A percentile compares a stretch with the other conserved stretches of the same genome.
These are phyloP conservation scores for Pholiota adiposa DNA, from an alignment of 1,284 basidiomycete genomes.

Conservation along the genomic window DNA sequence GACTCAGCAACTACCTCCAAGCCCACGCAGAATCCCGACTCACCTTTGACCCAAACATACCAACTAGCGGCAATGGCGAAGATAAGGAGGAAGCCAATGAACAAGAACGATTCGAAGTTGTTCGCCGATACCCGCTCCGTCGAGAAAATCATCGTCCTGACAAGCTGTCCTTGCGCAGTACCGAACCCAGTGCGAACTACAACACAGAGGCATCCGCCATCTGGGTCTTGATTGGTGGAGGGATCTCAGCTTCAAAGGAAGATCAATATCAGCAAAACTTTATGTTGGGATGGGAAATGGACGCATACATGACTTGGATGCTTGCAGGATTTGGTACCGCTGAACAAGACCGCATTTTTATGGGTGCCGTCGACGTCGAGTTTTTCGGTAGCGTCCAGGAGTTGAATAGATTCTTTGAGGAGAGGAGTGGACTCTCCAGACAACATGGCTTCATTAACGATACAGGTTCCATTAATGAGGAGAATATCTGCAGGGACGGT, in stretches of 20 bases:
- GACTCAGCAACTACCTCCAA: conserved; percentile 1
- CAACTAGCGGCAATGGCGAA: conserved; percentile 95
- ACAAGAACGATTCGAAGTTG: conserved; percentile 91
- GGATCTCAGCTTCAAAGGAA: conserved; percentile 38
- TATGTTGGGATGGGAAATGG: background rate
- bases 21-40: conserved; percentile 19
- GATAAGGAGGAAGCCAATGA: conserved; percentile 94
- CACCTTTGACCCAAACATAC: conserved; percentile 95
- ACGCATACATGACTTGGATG: conserved; percentile 54
- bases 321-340: conserved; percentile 92
- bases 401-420: conserved; percentile 89
- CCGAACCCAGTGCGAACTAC: conserved; percentile 97
- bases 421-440: conserved; percentile 96
- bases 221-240: conserved; percentile 71
- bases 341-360: conserved; percentile 89
- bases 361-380: conserved; percentile 87
- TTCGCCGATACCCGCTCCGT: conserved; percentile 95
- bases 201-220: conserved; percentile 87
- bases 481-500: conserved; percentile 91
- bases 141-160: conserved; percentile 97
- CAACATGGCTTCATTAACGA: conserved; percentile 97
- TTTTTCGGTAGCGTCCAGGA: conserved; percentile 75
- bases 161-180: conserved; percentile 93
- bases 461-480: conserved; percentile 86
- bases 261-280: background rate